These are phyloP conservation scores for Gyrodon lividus DNA, from an alignment of 768 basidiomycete species.

Conservation along the genomic window DNA sequence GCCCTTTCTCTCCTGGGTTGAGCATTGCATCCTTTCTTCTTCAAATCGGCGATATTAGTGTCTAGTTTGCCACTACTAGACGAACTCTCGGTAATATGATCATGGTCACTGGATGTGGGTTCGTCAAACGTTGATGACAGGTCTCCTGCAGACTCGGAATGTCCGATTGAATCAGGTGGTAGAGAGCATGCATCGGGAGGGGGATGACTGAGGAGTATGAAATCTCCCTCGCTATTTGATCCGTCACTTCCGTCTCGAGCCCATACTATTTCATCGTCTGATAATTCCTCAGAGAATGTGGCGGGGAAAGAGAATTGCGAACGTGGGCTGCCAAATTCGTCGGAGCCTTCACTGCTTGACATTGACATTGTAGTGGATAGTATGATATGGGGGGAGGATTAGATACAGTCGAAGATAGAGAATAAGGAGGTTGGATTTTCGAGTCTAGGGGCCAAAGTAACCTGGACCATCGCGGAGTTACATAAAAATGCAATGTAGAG, in stretches of 20 bases:
- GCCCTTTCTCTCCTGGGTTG: conserved; percentile 1
- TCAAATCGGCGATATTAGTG: neutral
- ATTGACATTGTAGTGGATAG: neutral
- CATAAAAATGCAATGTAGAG: no score
- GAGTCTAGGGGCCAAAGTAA: no score
- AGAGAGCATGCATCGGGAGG: conserved; percentile 14
- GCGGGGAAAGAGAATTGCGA: neutral
- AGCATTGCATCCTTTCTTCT: neutral
- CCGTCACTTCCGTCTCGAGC: neutral
- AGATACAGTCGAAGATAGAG: neutral
- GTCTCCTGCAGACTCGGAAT: conserved; percentile 9
- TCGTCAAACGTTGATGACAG: conserved; percentile 14
- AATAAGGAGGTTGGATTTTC: no score
- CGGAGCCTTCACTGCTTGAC: neutral
- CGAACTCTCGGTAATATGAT: conserved; percentile 1
- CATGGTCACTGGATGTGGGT: conserved; percentile 17
- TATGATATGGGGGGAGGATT: neutral
- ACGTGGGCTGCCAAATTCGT: neutral
- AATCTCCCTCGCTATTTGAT: conserved; percentile 19
- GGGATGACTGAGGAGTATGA: conserved; percentile 23
- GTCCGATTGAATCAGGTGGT: conserved; percentile 7
- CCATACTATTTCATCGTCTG: conserved; percentile 27
- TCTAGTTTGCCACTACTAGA: conserved; percentile 11
- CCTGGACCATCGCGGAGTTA: no score
- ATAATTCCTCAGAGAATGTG: conserved; percentile 11